phyloP scores from a whole-genome alignment of 371 early-diverging fungal species.

The Rhizopus arrhizus region DNA sequence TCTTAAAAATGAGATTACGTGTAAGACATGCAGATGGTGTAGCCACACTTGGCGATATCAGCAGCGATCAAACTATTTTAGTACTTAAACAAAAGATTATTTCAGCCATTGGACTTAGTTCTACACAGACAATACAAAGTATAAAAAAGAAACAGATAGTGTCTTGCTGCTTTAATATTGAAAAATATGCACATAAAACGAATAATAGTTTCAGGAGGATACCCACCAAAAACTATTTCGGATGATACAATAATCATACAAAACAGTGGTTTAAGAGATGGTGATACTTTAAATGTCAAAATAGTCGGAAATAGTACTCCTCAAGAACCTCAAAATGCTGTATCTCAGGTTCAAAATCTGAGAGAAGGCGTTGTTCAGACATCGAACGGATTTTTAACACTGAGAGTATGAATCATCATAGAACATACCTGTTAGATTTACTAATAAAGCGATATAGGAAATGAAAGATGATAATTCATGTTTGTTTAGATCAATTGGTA shows the following conservation, averaged over 20 bases:
- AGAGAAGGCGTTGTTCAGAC: constrained; percentile 20
- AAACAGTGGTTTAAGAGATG: constrained; percentile 32
- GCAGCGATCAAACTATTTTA: constrained; percentile 30
- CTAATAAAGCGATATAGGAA: constrained; percentile 21
- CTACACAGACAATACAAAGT: constrained; percentile 25
- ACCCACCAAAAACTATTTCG: constrained; percentile 39
- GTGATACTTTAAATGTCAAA: constrained; percentile 40
- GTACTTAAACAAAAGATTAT: constrained; percentile 25
- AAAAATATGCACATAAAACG: too few species aligned
- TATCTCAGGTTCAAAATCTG: not conserved
- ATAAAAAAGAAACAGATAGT: not conserved
- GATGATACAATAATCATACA: constrained; percentile 21
- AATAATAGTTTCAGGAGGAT: constrained; percentile 45
- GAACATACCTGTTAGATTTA: not conserved
- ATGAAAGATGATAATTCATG: constrained; percentile 63
- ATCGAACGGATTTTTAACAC: constrained; percentile 10
- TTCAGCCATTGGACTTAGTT: constrained; percentile 5
- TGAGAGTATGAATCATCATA: constrained; percentile 14
- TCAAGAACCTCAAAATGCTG: not conserved
- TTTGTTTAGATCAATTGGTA: constrained; percentile 56
- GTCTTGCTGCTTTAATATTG: too few species aligned
- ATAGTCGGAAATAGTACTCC: constrained; percentile 14
- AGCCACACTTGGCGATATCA: constrained; percentile 33
- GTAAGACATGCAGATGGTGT: constrained; percentile 49
- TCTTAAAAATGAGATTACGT: constrained; percentile 46